Percentiles rank a stretch among this genome's conserved stretches.
These are phyloP conservation scores for Picochlorum sp. DNA, from an alignment of 139 green algal genomes.

Conservation along the genomic window DNA sequence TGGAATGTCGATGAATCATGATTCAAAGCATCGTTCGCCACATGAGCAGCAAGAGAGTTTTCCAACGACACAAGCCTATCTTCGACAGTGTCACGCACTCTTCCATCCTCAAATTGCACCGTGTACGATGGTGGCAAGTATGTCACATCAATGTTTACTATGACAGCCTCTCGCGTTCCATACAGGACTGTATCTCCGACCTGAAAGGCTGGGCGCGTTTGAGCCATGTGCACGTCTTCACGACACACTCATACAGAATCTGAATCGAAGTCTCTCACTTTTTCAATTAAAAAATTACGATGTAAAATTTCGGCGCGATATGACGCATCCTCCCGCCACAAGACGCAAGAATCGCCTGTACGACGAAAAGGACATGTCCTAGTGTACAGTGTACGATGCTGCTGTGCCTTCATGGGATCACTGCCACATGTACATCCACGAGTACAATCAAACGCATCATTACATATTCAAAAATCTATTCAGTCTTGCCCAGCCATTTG, in stretches of 20 bases:
- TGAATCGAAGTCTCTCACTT: no score
- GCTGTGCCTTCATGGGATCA: background rate
- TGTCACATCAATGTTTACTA: background rate
- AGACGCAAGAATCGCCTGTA: background rate
- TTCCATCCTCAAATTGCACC: background rate
- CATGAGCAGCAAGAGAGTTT: background rate
- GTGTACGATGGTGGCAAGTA: background rate
- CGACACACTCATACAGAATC: no score
- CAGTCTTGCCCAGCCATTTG: conserved; percentile 57
- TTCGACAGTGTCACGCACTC: background rate
- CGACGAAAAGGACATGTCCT: background rate
- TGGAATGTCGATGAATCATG: no score
- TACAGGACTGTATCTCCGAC: background rate
- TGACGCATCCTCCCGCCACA: no score
- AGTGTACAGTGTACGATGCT: background rate
- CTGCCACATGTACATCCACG: background rate
- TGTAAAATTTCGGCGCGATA: no score
- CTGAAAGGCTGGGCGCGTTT: background rate
- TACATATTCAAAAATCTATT: conserved; percentile 1
- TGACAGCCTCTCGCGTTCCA: background rate
- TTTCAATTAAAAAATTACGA: no score
- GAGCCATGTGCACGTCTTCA: background rate
- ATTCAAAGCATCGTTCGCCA: background rate
- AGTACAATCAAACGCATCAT: background rate
- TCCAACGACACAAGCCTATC: conserved; percentile 1